Conservation (phyloP, 345 rosid genomes). For the Angophora floribunda region DNA sequence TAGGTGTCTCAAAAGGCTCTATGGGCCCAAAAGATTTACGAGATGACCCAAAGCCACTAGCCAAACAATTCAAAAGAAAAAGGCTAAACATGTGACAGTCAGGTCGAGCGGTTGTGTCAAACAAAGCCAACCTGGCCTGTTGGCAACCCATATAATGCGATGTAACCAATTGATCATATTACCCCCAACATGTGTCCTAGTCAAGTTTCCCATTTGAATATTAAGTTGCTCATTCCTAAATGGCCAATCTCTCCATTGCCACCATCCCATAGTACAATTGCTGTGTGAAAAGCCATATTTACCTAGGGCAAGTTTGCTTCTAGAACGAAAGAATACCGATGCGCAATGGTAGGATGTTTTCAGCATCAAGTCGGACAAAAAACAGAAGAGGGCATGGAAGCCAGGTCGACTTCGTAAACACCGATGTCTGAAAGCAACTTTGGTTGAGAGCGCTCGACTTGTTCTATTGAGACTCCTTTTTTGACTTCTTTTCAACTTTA, state of each 20-base stretch:
- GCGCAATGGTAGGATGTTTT: background rate
- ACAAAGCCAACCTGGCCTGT: background rate
- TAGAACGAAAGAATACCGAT: background rate
- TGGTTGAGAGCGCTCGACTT: background rate
- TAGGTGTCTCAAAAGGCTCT: background rate
- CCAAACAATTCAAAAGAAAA: background rate
- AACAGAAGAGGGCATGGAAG: background rate
- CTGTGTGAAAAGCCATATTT: background rate
- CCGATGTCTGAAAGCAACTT: background rate
- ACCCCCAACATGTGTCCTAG: background rate
- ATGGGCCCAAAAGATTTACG: background rate
- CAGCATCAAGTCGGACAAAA: background rate
- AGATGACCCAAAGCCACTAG: background rate
- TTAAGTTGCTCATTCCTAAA: background rate
- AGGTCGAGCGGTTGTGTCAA: background rate
- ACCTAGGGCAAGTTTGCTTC: background rate
- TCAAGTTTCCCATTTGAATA: no score
- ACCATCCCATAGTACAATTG: background rate
- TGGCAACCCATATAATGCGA: background rate
- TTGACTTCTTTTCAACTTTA: background rate
- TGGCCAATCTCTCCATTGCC: background rate
- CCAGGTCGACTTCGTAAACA: background rate
- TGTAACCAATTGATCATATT: no score
- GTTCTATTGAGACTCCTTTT: background rate
- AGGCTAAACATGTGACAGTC: background rate